Conservation (phyloP, 805 yeast genomes). For the Dipodascus albidus region DNA sequence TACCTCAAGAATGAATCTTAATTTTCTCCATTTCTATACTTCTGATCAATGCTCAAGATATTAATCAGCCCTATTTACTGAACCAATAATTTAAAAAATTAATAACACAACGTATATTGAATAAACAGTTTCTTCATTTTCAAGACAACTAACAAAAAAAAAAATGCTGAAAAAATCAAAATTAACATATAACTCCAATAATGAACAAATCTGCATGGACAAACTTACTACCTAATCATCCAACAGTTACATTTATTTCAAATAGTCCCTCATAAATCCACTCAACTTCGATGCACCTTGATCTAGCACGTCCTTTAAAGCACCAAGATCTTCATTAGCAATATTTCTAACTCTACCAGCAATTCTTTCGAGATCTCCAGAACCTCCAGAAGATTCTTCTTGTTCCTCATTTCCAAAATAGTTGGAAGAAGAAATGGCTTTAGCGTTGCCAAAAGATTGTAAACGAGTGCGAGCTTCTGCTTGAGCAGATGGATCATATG, state of each 20-base stretch:
- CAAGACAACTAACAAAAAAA: not conserved
- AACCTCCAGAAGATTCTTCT: slow-evolving; percentile 24
- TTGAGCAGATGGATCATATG: slow-evolving; percentile 65
- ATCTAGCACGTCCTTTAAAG: slow-evolving; percentile 82
- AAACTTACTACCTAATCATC: no score
- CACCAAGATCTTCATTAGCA: slow-evolving; percentile 83
- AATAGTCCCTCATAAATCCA: slow-evolving; percentile 74
- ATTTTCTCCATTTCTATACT: no score
- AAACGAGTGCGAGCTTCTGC: slow-evolving; percentile 75
- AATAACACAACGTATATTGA: not conserved
- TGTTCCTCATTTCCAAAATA: slow-evolving; percentile 82
- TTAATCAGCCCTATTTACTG: no score
- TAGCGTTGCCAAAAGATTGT: slow-evolving; percentile 73
- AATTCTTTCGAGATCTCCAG: slow-evolving; percentile 36
- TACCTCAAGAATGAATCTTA: no score
- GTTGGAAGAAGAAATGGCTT: slow-evolving; percentile 81
- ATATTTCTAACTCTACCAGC: slow-evolving; percentile 60
- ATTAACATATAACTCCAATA: not conserved
- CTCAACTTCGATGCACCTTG: slow-evolving; percentile 88
- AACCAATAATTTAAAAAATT: not conserved
- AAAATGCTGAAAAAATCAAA: not conserved
- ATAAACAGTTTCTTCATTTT: not conserved
- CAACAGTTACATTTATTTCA: slow-evolving; percentile 39
- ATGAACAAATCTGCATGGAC: no score
- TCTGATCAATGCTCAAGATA: not conserved